Evolutionary conservation across 2,329 filamentous ascomycete genomes (phyloP), one percentile per base, ranked within the genome.

Genomic region (Pseudogymnoascus sp.): DNA sequence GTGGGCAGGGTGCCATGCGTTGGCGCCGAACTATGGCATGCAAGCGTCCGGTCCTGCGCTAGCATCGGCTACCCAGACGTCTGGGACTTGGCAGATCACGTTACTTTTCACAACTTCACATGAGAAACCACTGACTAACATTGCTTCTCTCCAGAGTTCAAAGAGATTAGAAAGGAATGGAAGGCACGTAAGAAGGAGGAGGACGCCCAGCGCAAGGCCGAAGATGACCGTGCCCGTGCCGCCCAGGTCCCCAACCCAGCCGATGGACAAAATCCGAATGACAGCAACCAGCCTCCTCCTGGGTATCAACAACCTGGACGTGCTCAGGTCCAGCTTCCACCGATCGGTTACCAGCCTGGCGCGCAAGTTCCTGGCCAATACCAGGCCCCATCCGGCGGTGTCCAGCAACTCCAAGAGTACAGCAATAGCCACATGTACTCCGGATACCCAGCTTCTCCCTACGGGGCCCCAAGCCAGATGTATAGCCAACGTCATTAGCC

Each of bases 151-250:
- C 67, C 72, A 97, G 94, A 97, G 76, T 97, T 99, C 79, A 99
- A 99, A 75, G 94, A 99, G 73, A 97, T 97, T 64, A 90, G 94
- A 66, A 97, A 97, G 74, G 93, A 97, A 73, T 99, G 94, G 94
- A 99, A 97, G 80, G 90, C 91, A 39, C 91, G 94, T 72, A 97
- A 97, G 85, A 99, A 99, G 90, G 94, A 97, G 75, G 93, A 97
- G 70, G 93, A 97, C 68, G 88, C 88, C 60, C 83, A 86, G 69
- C 90, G 92, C 72, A 97, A 97, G 80, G 89, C 89, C 11, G 91
- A 92, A 8, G 93, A 97, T 67, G 92, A 97, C 72, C 83, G 88
- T 67, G 83, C 87, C 66, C 89, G 92, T 62, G 87, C 86, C 33
- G 80, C 80, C 45, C 75, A 81, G 63, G 80, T 77, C 68, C 79